These are phyloP conservation scores for Elsinoe arachidis DNA, from an alignment of 2,329 filamentous ascomycete genomes.

Conservation along the genomic window DNA sequence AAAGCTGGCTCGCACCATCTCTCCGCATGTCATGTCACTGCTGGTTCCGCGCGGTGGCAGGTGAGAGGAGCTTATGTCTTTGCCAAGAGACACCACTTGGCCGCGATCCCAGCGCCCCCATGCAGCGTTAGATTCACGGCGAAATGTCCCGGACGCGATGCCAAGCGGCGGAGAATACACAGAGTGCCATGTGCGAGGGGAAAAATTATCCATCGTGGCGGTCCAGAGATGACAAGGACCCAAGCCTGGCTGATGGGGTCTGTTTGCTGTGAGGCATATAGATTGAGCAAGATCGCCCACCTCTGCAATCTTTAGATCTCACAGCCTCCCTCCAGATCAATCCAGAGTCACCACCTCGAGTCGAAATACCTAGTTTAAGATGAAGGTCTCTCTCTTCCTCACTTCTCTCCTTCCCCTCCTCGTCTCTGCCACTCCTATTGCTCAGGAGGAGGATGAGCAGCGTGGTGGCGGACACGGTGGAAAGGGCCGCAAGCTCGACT, in stretches of 20 bases:
- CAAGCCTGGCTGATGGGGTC: background rate
- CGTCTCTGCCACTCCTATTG: conserved; percentile 10
- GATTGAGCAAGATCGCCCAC: background rate
- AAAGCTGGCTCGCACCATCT: background rate
- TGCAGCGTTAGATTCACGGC: background rate
- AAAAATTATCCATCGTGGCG: conserved; percentile 3
- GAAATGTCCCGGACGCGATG: conserved; percentile 7
- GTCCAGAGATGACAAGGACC: conserved; percentile 1
- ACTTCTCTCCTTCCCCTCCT: conserved; percentile 13
- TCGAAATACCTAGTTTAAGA: background rate
- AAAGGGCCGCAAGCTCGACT: conserved; percentile 8
- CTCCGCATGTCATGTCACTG: background rate
- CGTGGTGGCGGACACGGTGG: background rate
- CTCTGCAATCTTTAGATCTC: background rate
- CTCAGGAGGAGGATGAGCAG: conserved; percentile 11
- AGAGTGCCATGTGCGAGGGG: background rate
- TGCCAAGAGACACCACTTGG: background rate
- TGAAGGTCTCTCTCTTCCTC: conserved; percentile 15
- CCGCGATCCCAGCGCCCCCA: background rate
- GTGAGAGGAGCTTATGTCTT: background rate
- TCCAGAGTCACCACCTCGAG: background rate
- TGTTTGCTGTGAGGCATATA: background rate
- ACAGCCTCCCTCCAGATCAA: background rate
- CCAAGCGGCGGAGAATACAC: conserved; percentile 10
- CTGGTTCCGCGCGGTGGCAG: background rate